phyloP scores from a whole-genome alignment of 208 protist genomes.

The Wallacemonas sp. region DNA sequence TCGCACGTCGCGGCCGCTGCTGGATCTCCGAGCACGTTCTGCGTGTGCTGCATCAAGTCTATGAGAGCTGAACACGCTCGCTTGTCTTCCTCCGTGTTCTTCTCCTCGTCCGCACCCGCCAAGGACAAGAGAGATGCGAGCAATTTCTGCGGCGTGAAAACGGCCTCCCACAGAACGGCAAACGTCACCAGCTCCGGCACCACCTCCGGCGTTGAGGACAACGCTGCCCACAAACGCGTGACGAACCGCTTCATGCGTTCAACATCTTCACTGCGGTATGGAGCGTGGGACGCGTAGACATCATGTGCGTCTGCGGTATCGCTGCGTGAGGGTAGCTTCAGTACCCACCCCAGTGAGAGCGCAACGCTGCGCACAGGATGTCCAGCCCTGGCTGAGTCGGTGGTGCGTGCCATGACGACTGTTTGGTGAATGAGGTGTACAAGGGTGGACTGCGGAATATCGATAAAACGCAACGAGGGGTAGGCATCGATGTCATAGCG shows the following conservation, averaged over 20 bases:
- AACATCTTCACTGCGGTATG: conserved; percentile 18
- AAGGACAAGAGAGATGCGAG: background rate
- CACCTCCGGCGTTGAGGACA: background rate
- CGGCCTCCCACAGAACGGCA: conserved; percentile 24
- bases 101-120: background rate
- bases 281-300: background rate
- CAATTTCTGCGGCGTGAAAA: conserved; percentile 17
- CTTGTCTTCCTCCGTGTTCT: background rate
- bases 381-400: background rate
- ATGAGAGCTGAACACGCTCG: background rate
- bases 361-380: background rate
- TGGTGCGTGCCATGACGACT: background rate
- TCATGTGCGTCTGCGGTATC: background rate
- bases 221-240: conserved; percentile 6
- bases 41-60: conserved; percentile 11
- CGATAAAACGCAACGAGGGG: conserved; percentile 7
- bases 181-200: conserved; percentile 19
- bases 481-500: background rate
- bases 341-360: conserved; percentile 47
- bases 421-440: conserved; percentile 1
- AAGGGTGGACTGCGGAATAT: background rate
- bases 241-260: conserved; percentile 21
- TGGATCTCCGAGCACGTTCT: background rate
- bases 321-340: conserved; percentile 13
- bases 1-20: conserved; percentile 4